These are phyloP conservation scores for Penicillium freii DNA, from an alignment of 2,329 filamentous ascomycete species.

Conservation along the genomic window DNA sequence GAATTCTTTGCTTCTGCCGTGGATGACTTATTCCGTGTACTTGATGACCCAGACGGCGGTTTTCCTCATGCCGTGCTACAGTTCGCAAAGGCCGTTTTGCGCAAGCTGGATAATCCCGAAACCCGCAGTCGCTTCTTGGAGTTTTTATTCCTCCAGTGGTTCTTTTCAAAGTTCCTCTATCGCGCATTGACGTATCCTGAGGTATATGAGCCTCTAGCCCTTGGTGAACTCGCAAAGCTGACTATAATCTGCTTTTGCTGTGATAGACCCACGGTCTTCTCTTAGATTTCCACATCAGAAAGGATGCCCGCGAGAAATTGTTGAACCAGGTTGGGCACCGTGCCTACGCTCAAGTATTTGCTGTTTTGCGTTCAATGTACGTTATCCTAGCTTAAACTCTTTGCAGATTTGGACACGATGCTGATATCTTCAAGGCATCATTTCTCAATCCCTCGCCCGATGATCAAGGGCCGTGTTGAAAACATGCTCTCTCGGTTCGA, in stretches of 20 bases:
- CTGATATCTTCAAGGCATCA: conserved; percentile 31
- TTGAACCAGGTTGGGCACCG: conserved; percentile 73
- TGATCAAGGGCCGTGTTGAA: conserved; percentile 37
- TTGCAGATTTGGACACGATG: conserved; percentile 26
- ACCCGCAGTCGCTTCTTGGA: conserved; percentile 72
- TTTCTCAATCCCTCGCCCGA: conserved; percentile 36
- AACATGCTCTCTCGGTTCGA: conserved; percentile 39
- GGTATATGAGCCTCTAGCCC: conserved; percentile 50
- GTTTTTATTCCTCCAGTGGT: conserved; percentile 86
- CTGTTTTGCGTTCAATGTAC: conserved; percentile 69
- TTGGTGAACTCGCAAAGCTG: not conserved
- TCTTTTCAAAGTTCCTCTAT: conserved; percentile 83
- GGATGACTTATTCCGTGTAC: conserved; percentile 75
- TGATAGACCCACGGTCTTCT: conserved; percentile 61
- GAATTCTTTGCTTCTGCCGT: conserved; percentile 86
- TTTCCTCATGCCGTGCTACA: conserved; percentile 83
- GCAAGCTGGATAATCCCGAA: conserved; percentile 68
- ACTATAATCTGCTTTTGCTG: conserved; percentile 32
- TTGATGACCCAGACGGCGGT: conserved; percentile 83
- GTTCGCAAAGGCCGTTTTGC: conserved; percentile 78
- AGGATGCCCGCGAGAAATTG: conserved; percentile 78
- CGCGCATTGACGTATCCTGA: conserved; percentile 87
- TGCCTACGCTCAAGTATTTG: conserved; percentile 74
- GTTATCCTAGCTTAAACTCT: conserved; percentile 33
- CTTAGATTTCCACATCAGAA: conserved; percentile 86